Conservation (phyloP, 2,329 filamentous ascomycete genomes). For the Penicillium sp. region DNA sequence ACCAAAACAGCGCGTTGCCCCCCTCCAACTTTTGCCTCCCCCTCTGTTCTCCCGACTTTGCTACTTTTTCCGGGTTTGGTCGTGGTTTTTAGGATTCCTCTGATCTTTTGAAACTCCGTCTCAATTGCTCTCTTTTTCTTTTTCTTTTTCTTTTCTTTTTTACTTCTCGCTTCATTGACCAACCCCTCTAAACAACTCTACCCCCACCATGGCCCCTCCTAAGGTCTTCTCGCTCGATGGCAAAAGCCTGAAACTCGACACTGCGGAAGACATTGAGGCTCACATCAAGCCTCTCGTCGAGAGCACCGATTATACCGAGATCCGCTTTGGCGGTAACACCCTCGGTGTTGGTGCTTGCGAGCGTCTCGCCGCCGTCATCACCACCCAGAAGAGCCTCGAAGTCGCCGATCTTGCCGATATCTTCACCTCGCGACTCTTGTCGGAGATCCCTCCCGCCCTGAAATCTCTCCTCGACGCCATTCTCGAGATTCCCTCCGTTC, state of each 20-base stretch:
- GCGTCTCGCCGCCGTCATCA: constrained; percentile 79
- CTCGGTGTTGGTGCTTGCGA: constrained; percentile 87
- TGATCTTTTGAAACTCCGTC: constrained; percentile 1
- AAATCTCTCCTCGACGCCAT: constrained; percentile 83
- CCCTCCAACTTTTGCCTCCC: constrained; percentile 13
- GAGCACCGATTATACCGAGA: constrained; percentile 74
- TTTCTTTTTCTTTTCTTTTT: constrained; percentile 4
- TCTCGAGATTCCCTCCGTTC: constrained; percentile 81
- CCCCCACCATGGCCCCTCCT: constrained; percentile 56
- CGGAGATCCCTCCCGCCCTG: constrained; percentile 90
- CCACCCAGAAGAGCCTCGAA: constrained; percentile 80
- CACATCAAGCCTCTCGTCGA: constrained; percentile 77
- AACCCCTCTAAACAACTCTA: constrained; percentile 32
- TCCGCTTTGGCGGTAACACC: constrained; percentile 88
- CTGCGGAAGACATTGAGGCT: constrained; percentile 80
- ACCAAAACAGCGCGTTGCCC: constrained; percentile 21
- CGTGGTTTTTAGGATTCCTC: constrained; percentile 2
- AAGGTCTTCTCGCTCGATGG: constrained; percentile 84
- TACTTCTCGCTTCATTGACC: constrained; percentile 6
- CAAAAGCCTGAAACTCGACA: constrained; percentile 90
- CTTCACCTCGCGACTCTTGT: constrained; percentile 91
- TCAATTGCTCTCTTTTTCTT: neutral
- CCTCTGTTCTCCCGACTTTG: constrained; percentile 11
- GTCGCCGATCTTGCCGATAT: constrained; percentile 93
- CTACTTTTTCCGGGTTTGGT: constrained; percentile 7